Base-by-base conservation (phyloP, 2,329 filamentous ascomycete species). In the Neocucurbitaria cava region DNA sequence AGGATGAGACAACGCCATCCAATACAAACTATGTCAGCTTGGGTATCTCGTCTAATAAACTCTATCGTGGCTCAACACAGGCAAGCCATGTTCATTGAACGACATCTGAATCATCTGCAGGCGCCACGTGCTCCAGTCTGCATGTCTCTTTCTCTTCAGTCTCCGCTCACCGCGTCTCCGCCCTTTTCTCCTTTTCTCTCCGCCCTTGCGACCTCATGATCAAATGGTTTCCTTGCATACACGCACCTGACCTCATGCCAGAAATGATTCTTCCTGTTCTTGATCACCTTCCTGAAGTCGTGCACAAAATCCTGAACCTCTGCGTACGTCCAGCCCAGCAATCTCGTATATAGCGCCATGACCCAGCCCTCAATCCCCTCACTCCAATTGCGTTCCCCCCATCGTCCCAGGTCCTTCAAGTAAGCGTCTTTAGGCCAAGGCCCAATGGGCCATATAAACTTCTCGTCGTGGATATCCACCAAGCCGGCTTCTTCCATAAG, bases 341-440 rank as follows among this genome's bases (percentile, higher is more conserved):
- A 46, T 13, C 75, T 40, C n/a, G 76, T 78, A 54, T 77, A 76
- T 42, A 74, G 57, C 33, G 74, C 75, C 65, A 77, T 66, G 5
- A 73, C 62, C 77, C 77, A 79, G 1, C 75, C 72, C 55, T 78
- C 77, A 46, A 78, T 65, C 2, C 76, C 76, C 38, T 77, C 74
- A 41, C 66, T 62, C 75, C 76, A 78, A 52, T 77, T 76, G 40
- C 76, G 46, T 62, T 76, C 61, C 15, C 77, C 63, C 76, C 76
- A 70, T 9, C 68, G 30, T 1, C 73, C 73, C 46, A 76, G 21
- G 21, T 75, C 72, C 54, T 72, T 75, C 11, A 75, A 52, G 43
- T 68, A 59, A 23, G 65, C 52, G 54, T 75, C 69, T 26, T 61
- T 63, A 0, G 66, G 62, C 74, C 74, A 76, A 15, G 69, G 52